A percentile compares a stretch with the other conserved stretches of the same genome.
Conservation (phyloP, 768 basidiomycete genomes). For the Cystofilobasidium capitatum region DNA sequence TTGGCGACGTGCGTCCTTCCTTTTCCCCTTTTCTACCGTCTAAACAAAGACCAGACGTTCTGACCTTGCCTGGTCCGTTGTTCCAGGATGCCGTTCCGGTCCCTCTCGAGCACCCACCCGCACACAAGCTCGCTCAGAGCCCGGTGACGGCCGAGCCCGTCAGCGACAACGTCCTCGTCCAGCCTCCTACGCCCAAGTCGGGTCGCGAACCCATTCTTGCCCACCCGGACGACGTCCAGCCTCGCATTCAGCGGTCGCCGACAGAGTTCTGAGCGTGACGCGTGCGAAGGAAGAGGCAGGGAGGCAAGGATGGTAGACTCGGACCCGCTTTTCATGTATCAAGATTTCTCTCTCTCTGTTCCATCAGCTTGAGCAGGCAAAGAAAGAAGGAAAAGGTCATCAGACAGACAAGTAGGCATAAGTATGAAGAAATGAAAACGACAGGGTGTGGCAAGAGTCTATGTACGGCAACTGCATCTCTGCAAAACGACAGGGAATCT, state of each 20-base stretch:
- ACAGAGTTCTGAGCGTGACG: not conserved
- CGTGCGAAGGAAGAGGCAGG: too few relatives aligned
- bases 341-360: not conserved
- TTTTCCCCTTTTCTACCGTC: not conserved
- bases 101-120: not conserved
- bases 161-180: not conserved
- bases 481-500: not conserved
- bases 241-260: not conserved
- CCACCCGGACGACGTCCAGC: not conserved
- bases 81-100: not conserved
- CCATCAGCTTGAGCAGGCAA: too few relatives aligned
- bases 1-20: not conserved
- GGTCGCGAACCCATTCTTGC: not conserved
- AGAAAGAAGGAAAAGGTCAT: too few relatives aligned
- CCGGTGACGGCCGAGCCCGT: constrained; percentile 2
- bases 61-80: not conserved
- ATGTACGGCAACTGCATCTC: too few relatives aligned
- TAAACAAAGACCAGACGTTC: not conserved
- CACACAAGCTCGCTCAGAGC: not conserved
- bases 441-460: too few relatives aligned
- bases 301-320: too few relatives aligned
- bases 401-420: too few relatives aligned
- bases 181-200: not conserved
- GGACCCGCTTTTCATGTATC: not conserved
- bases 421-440: too few relatives aligned